A percentile compares a stretch with the other conserved stretches of the same genome.
Conservation (phyloP, 345 rosid species). For the Bruguiera sexangula region DNA sequence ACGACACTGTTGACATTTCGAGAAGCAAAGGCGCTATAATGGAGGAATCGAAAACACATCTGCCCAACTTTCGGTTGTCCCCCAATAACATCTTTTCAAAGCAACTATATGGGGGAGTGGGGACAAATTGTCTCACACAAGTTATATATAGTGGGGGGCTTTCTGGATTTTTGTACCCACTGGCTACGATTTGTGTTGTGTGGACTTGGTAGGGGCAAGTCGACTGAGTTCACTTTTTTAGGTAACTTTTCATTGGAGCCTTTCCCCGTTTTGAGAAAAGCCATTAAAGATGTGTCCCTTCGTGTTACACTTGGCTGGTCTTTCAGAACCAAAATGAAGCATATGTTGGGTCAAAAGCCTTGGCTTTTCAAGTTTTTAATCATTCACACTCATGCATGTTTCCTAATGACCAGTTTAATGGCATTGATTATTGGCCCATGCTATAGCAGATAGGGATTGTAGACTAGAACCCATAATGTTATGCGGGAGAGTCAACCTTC, state of each 20-base stretch:
- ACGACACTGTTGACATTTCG: constrained; percentile 21
- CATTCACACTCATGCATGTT: constrained; percentile 17
- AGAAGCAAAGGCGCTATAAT: constrained; percentile 4
- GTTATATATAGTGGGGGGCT: background rate
- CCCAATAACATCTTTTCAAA: constrained; percentile 35
- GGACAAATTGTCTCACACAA: background rate
- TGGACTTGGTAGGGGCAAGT: background rate
- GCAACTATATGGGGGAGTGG: background rate
- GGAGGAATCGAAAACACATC: constrained; percentile 12
- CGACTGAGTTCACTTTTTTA: background rate
- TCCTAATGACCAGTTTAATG: too few species aligned
- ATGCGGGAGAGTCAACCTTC: too few species aligned
- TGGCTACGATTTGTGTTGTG: constrained; percentile 6
- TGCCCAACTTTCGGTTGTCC: constrained; percentile 24
- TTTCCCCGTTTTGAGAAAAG: constrained; percentile 25
- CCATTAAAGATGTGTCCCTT: constrained; percentile 25
- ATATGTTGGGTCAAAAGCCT: background rate
- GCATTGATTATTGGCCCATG: too few species aligned
- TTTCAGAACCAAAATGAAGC: background rate
- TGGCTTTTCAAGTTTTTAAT: background rate
- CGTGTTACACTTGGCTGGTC: background rate
- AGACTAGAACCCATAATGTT: too few species aligned
- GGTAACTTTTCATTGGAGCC: background rate
- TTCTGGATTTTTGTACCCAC: constrained; percentile 7
- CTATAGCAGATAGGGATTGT: too few species aligned